A percentile compares a stretch with the other conserved stretches of the same genome.
Conservation (phyloP, 257 asterid species). For the Paulownia fortunei region DNA sequence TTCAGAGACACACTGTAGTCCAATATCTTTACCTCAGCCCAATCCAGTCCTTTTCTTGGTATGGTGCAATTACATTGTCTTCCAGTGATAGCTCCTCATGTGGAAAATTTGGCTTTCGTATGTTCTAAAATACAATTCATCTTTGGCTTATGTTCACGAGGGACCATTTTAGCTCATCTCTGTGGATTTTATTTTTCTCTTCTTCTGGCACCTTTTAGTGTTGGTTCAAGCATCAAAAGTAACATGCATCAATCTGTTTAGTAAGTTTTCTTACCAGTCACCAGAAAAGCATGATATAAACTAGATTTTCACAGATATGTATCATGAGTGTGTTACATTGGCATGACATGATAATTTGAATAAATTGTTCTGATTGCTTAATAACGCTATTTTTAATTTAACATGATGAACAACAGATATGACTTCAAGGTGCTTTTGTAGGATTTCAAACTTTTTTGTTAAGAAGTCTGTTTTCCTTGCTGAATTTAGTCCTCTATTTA, state of each 20-base stretch:
- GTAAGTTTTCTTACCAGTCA: background rate
- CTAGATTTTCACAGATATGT: background rate
- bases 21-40: conserved; percentile 13
- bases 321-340: background rate
- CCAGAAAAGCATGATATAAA: background rate
- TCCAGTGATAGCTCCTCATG: background rate
- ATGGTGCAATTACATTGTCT: background rate
- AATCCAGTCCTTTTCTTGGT: background rate
- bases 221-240: conserved; percentile 19
- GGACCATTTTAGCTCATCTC: background rate
- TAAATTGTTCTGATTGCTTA: conserved; percentile 3
- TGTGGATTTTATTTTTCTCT: background rate
- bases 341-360: background rate
- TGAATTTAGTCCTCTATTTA: conserved; percentile 7
- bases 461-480: background rate
- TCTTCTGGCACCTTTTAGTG: background rate
- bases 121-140: background rate
- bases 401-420: background rate
- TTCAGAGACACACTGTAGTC: background rate
- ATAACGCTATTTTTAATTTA: background rate
- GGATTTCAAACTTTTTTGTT: background rate
- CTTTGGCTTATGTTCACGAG: background rate
- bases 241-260: background rate
- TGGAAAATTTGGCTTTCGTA: background rate
- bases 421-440: background rate